Base-by-base conservation (phyloP, 192 early-diverging fungal genomes). In the Endogone sp. region DNA sequence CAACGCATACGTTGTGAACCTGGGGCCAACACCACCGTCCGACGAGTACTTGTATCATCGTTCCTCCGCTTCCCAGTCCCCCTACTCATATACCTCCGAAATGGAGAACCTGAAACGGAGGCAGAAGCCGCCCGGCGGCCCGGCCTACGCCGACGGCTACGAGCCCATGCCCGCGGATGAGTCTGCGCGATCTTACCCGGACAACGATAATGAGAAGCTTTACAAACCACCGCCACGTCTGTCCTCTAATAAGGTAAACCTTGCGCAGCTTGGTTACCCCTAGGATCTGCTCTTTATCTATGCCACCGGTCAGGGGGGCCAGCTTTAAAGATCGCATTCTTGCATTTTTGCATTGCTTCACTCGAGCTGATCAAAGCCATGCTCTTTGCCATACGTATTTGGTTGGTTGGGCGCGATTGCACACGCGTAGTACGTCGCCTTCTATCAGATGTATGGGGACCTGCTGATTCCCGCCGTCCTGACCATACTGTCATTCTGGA, bases 401-500 rank as follows among this genome's bases (percentile, higher is more conserved):
- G n/a, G n/a, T n/a, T n/a, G n/a, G n/a, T n/a, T n/a, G n/a, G n/a
- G n/a, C 30, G 22, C 66, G 21, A 49, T n/a, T 56, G n/a, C 58
- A 30, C 8, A 74, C 74, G 71, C 68, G 73, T 64, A 75, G 72
- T 27, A 60, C 58, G 66, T 84, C 30, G 72, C 71, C 0, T 79
- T 79, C 63, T 82, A 71, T 24, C 74, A 84, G 63, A n/a, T 80
- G 60, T 69, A 89, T 70, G 75, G 82, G 4, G 77, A 83, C 28
- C 26, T 83, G 9, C 57, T 87, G 3, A 81, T 86, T 49, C 77
- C 83, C 2, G 32, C 74, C 22, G 29, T 81, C 13, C 78, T 92
- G 65, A 91, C 89, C 4, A 23, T 90, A n/a, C 57, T 85, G 2
- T 81, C 91, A 10, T 81, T 90, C 72, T 84, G 82, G 71, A 90